A percentile compares a stretch with the other conserved stretches of the same genome.
These are phyloP conservation scores for Ehretia macrophylla DNA, from an alignment of 257 asterid genomes.

Conservation along the genomic window DNA sequence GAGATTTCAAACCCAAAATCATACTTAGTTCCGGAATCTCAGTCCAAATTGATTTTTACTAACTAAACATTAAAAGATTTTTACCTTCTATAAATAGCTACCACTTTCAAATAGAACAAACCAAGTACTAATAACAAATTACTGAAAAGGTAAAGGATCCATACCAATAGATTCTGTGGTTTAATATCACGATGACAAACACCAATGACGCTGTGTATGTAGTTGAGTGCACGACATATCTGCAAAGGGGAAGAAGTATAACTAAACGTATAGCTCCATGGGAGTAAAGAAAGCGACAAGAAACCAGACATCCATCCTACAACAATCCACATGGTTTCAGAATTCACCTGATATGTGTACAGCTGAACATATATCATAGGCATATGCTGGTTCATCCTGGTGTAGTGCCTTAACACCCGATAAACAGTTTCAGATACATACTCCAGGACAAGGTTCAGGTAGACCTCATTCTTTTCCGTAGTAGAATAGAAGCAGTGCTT, in stretches of 20 bases:
- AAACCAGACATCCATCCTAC: not conserved
- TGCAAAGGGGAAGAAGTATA: slow-evolving; percentile 23
- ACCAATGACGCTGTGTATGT: slow-evolving; percentile 66
- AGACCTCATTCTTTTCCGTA: slow-evolving; percentile 75
- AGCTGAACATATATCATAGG: slow-evolving; percentile 69
- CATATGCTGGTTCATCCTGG: slow-evolving; percentile 68
- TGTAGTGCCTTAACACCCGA: slow-evolving; percentile 73
- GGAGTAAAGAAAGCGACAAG: not conserved
- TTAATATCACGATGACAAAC: slow-evolving; percentile 95
- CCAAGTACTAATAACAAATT: not conserved
- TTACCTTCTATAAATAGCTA: too few species aligned
- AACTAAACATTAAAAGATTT: too few species aligned
- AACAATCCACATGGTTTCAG: not conserved
- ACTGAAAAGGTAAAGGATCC: slow-evolving; percentile 5
- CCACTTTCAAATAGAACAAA: not conserved
- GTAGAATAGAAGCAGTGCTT: slow-evolving; percentile 82
- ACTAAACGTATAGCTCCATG: not conserved
- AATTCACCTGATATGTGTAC: slow-evolving; percentile 72
- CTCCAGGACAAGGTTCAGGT: slow-evolving; percentile 84
- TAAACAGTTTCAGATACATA: slow-evolving; percentile 80
- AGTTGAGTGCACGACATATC: slow-evolving; percentile 84
- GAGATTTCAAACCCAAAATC: not conserved
- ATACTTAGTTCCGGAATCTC: too few species aligned
- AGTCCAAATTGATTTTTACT: too few species aligned
- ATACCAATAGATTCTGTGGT: slow-evolving; percentile 90